Evolutionary conservation across 441 rosid genomes (phyloP).

Genomic region (Rhodomyrtus psidioides): DNA sequence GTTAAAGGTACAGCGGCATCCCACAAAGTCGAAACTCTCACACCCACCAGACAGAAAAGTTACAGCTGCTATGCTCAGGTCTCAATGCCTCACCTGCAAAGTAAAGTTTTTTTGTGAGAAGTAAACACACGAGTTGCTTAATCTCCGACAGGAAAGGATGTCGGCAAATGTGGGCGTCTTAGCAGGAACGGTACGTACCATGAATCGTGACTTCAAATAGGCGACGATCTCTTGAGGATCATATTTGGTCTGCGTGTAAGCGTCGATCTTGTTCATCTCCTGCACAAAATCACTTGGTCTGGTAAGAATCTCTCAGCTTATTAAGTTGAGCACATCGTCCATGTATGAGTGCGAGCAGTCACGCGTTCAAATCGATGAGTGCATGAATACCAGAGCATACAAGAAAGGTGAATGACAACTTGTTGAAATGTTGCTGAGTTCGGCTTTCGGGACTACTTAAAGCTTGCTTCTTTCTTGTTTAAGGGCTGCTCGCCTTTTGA

Average conservation of each 20-base stretch:
- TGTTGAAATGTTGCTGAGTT: not conserved
- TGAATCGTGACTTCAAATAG: slow-evolving; percentile 29
- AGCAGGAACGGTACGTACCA: slow-evolving; percentile 34
- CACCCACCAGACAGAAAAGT: not conserved
- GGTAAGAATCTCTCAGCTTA: not conserved
- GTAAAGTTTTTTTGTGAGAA: not conserved
- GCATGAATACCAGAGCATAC: not conserved
- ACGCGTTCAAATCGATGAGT: not conserved
- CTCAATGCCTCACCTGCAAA: not conserved
- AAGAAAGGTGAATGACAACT: not conserved
- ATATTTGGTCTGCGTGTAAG: slow-evolving; percentile 54
- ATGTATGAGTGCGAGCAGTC: not conserved
- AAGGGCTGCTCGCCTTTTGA: not conserved
- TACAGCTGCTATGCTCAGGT: not conserved
- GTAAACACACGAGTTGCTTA: not conserved
- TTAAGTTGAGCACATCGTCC: not conserved
- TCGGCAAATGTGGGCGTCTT: not conserved
- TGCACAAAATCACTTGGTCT: slow-evolving; percentile 14
- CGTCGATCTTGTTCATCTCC: slow-evolving; percentile 75
- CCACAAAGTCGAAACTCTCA: not conserved
- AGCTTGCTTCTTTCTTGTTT: not conserved
- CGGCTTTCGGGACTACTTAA: not conserved
- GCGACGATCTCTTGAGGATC: slow-evolving; percentile 38
- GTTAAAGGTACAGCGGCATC: not conserved
- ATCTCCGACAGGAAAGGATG: not conserved